Evolutionary conservation across 2,329 filamentous ascomycete species (phyloP), one percentile per base, ranked within the genome.

Genomic region (Colletotrichum cordylinicola): DNA sequence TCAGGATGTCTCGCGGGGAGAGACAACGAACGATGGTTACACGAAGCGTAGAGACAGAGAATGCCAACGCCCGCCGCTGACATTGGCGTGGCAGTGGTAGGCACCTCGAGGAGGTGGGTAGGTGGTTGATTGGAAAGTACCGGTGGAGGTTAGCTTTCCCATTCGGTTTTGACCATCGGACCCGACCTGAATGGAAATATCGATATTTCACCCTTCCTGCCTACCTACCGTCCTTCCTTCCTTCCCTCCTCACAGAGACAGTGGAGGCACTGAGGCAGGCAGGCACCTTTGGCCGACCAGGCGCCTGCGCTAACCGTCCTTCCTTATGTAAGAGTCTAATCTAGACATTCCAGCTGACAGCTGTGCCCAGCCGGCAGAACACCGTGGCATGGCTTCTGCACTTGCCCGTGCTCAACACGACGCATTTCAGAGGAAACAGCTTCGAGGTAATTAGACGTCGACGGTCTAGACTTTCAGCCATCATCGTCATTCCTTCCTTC

Each of bases 11-110:
- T 75, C 21, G 21, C 64, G 13, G 8, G 70, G 64, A 29, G 37
- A 71, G 67, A 74, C 72, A 67, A 65, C 67, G 72, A 64, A 48
- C 33, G 55, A 60, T 65, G 48, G 73, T 73, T 67, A 73, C 73
- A 75, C 73, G 21, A 68, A 64, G 58, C 2, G 67, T 15, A 58
- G 64, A 73, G 48, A 65, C 58, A 68, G 56, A 64, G 73, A 68
- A 67, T 75, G 61, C 68, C 68, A 43, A 33, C 43, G 60, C 60
- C 35, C 61, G 61, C 33, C 13, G 35, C 37, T 27, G 24, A 16
- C 35, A 24, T 21, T 64, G 58, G 35, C 21, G 37, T 43, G 13
- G 33, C 61, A 64, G 8, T 21, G 43, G 43, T 21, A 33, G 24
- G 24, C 24, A 27, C 24, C 24, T 27, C 6, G 24, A 27, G 3